Evolutionary conservation across 805 yeast species (phyloP).

Genomic region (Yarrowia osloensis): DNA sequence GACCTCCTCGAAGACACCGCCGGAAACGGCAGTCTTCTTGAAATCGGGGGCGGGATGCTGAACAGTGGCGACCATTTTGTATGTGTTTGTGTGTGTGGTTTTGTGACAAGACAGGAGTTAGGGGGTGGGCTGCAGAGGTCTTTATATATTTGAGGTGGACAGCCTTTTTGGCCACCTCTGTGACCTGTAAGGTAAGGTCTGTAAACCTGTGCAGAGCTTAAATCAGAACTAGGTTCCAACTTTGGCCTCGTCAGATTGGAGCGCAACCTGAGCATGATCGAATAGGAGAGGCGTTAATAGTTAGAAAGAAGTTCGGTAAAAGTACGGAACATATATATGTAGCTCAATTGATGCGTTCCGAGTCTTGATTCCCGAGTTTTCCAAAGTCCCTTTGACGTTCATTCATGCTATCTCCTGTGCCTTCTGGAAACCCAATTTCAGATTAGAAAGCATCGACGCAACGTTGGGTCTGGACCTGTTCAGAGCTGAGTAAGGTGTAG

Average conservation of each 20-base stretch:
- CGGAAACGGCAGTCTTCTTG: constrained; percentile 95
- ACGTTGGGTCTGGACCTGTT: constrained; percentile 23
- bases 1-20: constrained; percentile 94
- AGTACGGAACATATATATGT: not conserved
- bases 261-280: not conserved
- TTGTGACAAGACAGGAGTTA: not conserved
- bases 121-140: not conserved
- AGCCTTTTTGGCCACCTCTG: constrained; percentile 1
- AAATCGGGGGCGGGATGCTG: constrained; percentile 96
- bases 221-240: not conserved
- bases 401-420: not conserved
- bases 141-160: constrained; percentile 13
- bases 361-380: not conserved
- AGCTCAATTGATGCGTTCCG: not conserved
- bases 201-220: constrained; percentile 11
- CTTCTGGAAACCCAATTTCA: not conserved
- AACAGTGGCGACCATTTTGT: constrained; percentile 79
- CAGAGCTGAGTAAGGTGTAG: constrained; percentile 21
- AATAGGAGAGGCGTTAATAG: no score
- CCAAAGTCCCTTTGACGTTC: no score
- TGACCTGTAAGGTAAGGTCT: constrained; percentile 29
- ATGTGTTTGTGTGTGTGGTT: constrained; percentile 22
- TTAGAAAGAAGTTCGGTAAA: not conserved
- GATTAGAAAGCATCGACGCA: constrained; percentile 27
- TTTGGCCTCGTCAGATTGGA: constrained; percentile 2